Evolutionary conservation across 495 filamentous ascomycete genomes (phyloP).

Genomic region (Sordaria brevicollis): DNA sequence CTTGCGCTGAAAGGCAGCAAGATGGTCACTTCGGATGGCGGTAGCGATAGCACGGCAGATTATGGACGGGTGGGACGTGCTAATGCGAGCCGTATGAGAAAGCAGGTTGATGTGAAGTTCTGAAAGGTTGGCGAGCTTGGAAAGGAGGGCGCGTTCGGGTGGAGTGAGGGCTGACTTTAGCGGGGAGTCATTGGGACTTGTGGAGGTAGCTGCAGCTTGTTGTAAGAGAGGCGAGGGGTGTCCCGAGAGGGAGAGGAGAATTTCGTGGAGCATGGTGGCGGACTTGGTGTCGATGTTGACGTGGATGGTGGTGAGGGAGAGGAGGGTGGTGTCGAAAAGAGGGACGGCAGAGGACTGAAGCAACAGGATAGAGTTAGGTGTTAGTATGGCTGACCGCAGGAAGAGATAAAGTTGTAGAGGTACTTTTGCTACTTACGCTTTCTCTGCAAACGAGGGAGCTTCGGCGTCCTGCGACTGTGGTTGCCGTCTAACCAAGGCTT

Average conservation of each 20-base stretch:
- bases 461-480: slow-evolving; percentile 14
- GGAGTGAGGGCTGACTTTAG: slow-evolving; percentile 48
- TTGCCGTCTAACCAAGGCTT: slow-evolving; percentile 19
- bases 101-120: slow-evolving; percentile 63
- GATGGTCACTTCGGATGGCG: slow-evolving; percentile 59
- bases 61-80: slow-evolving; percentile 58
- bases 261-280: slow-evolving; percentile 80
- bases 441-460: not conserved
- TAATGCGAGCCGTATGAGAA: slow-evolving; percentile 50
- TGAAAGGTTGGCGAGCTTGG: slow-evolving; percentile 63
- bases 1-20: slow-evolving; percentile 69
- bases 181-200: slow-evolving; percentile 23
- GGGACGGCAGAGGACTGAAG: not conserved
- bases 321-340: not conserved
- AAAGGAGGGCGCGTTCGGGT: slow-evolving; percentile 71
- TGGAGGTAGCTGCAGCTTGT: slow-evolving; percentile 22
- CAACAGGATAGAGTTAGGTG: not conserved
- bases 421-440: not conserved
- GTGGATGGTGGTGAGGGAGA: not conserved
- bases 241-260: slow-evolving; percentile 88
- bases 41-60: slow-evolving; percentile 85
- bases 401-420: not conserved
- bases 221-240: slow-evolving; percentile 79
- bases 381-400: not conserved
- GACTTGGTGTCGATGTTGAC: slow-evolving; percentile 3